Conservation (phyloP, 495 filamentous ascomycete species). For the Mytilinidion resinicola region DNA sequence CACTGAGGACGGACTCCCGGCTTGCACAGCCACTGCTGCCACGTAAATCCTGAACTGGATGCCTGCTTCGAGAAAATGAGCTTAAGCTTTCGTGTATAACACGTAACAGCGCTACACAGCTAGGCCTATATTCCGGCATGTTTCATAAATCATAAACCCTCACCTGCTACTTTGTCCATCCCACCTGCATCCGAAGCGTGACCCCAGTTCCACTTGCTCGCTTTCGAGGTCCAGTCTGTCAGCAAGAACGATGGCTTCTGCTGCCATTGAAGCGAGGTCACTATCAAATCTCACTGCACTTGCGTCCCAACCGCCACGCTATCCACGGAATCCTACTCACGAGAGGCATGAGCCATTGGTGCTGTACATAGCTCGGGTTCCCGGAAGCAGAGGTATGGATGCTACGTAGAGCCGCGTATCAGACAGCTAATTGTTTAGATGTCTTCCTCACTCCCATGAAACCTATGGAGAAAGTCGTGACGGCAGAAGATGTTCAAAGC, state of each 20-base stretch:
- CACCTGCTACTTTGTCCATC: no score
- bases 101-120: no score
- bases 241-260: constrained; percentile 10
- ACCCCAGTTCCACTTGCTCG: no score
- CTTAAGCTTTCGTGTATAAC: no score
- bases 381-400: constrained; percentile 73
- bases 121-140: no score
- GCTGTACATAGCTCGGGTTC: constrained; percentile 87
- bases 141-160: no score
- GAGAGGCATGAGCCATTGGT: constrained; percentile 59
- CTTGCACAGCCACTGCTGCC: not conserved
- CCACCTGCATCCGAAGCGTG: no score
- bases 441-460: constrained; percentile 89
- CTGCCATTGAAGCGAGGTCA: constrained; percentile 68
- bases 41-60: not conserved
- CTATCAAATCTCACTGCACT: constrained; percentile 71
- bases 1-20: not conserved
- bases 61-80: not conserved
- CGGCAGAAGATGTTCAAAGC: constrained; percentile 75
- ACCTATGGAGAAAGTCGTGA: constrained; percentile 79
- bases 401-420: constrained; percentile 6
- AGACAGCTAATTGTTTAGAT: constrained; percentile 49
- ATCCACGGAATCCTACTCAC: constrained; percentile 68
- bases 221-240: no score
- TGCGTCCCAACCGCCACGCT: constrained; percentile 79